phyloP scores from a whole-genome alignment of 2,329 filamentous ascomycete genomes.

The Trichoderma atrobrunneum region DNA sequence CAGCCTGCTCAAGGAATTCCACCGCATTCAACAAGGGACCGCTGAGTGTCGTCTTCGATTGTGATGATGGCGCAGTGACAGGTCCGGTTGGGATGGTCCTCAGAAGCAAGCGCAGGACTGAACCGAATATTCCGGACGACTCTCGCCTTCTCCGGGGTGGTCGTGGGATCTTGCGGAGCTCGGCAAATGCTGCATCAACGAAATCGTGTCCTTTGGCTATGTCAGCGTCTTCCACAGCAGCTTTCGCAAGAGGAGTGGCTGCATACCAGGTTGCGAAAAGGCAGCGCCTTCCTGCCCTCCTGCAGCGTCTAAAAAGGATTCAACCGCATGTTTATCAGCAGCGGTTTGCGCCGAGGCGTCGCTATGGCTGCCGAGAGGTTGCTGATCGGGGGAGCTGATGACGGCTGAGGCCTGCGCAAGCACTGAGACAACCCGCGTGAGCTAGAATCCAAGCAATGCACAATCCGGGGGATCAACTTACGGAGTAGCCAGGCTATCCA shows the following conservation, averaged over 20 bases:
- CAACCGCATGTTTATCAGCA: constrained; percentile 33
- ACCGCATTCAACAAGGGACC: constrained; percentile 51
- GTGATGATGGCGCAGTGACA: constrained; percentile 46
- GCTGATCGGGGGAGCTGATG: constrained; percentile 39
- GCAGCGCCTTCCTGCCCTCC: constrained; percentile 28
- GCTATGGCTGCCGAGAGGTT: constrained; percentile 33
- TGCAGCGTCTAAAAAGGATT: constrained; percentile 32
- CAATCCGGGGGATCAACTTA: constrained; percentile 31
- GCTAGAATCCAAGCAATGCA: constrained; percentile 20
- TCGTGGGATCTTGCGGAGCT: constrained; percentile 50
- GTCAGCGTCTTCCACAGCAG: constrained; percentile 19
- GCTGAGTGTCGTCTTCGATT: constrained; percentile 36
- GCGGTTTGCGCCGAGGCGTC: constrained; percentile 31
- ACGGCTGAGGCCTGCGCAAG: constrained; percentile 45
- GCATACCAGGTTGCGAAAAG: constrained; percentile 40
- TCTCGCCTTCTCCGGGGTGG: constrained; percentile 45
- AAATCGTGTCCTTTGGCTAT: constrained; percentile 47
- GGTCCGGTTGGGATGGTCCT: constrained; percentile 51
- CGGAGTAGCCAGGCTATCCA: constrained; percentile 42
- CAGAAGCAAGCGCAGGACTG: constrained; percentile 43
- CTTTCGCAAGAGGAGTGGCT: background rate
- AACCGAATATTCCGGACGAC: constrained; percentile 43
- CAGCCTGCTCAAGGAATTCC: constrained; percentile 51
- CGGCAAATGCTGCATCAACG: constrained; percentile 50
- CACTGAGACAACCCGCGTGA: constrained; percentile 36